These are phyloP conservation scores for Puccinia hordei DNA, from an alignment of 1,284 basidiomycete species.

Conservation along the genomic window DNA sequence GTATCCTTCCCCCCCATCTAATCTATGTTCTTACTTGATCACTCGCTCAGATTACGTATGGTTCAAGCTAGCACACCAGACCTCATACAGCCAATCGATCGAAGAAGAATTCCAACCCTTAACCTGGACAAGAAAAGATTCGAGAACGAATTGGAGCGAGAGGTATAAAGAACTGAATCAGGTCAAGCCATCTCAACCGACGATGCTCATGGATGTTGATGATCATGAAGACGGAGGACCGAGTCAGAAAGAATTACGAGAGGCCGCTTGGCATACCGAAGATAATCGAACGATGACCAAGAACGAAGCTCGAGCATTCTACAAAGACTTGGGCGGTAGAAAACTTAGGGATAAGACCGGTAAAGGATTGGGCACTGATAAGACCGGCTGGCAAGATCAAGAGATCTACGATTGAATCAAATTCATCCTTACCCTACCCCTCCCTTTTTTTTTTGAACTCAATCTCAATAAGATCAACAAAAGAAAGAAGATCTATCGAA, in stretches of 20 bases:
- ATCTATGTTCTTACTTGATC: not conserved
- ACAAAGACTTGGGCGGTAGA: conserved; percentile 38
- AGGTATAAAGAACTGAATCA: conserved; percentile 22
- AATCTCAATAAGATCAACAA: no score
- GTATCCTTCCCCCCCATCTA: not conserved
- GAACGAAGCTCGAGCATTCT: conserved; percentile 21
- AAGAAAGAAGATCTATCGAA: not conserved
- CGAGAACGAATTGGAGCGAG: conserved; percentile 16
- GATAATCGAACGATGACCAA: not conserved
- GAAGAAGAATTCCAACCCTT: conserved; percentile 17
- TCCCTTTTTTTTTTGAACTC: not conserved
- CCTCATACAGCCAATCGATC: conserved; percentile 13
- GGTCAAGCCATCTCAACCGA: not conserved
- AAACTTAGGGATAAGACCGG: conserved; percentile 14
- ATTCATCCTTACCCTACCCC: not conserved
- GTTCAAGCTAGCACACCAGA: conserved; percentile 26
- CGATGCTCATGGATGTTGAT: not conserved
- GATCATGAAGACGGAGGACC: not conserved
- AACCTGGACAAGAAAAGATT: conserved; percentile 39
- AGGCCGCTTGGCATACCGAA: conserved; percentile 3
- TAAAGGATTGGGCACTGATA: conserved; percentile 20
- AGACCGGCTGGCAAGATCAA: conserved; percentile 29
- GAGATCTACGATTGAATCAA: conserved; percentile 5
- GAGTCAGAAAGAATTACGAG: conserved; percentile 3
- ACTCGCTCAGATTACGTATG: conserved; percentile 30